Conservation (phyloP, 805 yeast genomes). For the Metschnikowia lochheadii region DNA sequence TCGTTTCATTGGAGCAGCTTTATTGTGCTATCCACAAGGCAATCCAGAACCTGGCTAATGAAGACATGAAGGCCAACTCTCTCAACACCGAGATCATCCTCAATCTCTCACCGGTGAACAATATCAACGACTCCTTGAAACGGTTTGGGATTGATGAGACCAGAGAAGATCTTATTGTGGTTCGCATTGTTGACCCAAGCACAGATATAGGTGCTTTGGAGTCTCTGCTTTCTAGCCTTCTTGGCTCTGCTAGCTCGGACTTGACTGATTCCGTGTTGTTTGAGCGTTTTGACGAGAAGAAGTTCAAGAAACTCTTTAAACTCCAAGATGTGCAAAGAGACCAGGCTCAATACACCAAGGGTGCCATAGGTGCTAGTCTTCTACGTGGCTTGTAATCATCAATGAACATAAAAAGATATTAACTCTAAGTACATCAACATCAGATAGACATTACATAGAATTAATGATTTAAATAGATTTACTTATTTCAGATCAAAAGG, state of each 20-base stretch:
- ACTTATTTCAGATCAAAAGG: not conserved
- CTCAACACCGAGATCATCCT: slow-evolving; percentile 70
- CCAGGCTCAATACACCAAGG: slow-evolving; percentile 11
- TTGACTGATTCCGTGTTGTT: slow-evolving; percentile 25
- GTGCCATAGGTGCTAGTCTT: slow-evolving; percentile 15
- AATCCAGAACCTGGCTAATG: slow-evolving; percentile 45
- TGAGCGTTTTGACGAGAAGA: slow-evolving; percentile 21
- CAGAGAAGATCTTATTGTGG: slow-evolving; percentile 42
- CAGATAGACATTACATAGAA: too few relatives aligned
- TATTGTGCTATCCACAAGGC: slow-evolving; percentile 59
- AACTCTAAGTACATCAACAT: too few relatives aligned
- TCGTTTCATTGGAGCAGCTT: slow-evolving; percentile 61
- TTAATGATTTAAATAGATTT: not conserved
- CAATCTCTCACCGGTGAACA: slow-evolving; percentile 65
- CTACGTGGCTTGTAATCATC: slow-evolving; percentile 13
- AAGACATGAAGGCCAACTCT: slow-evolving; percentile 55
- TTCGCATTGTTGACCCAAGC: slow-evolving; percentile 40
- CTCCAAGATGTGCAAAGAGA: slow-evolving; percentile 22
- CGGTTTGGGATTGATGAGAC: slow-evolving; percentile 63
- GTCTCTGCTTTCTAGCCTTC: slow-evolving; percentile 22
- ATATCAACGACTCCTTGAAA: slow-evolving; percentile 66
- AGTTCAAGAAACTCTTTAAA: slow-evolving; percentile 36
- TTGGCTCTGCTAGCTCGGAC: slow-evolving; percentile 11
- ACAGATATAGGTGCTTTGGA: slow-evolving; percentile 21
- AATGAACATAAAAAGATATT: too few relatives aligned